Conservation (phyloP, 1,284 basidiomycete species). For the Exobasidium rhododendri region DNA sequence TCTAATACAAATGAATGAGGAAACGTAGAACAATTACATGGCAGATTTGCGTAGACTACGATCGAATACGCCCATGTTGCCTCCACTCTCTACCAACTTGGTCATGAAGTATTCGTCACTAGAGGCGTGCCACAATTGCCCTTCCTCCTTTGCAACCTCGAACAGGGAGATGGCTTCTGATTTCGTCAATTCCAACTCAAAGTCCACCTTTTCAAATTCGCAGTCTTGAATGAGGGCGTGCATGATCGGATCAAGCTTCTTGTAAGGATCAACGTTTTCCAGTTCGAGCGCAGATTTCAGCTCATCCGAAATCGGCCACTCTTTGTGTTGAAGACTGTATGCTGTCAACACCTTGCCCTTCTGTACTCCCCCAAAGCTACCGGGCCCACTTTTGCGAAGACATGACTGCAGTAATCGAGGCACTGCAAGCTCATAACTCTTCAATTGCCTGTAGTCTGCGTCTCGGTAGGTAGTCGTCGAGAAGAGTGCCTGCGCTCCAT, state of each 20-base stretch:
- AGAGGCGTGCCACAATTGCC: constrained; percentile 11
- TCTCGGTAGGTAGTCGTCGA: constrained; percentile 71
- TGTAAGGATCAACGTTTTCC: constrained; percentile 13
- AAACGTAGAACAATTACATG: too few relatives aligned
- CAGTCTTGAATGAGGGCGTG: constrained; percentile 12
- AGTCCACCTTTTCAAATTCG: not conserved
- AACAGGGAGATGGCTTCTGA: constrained; percentile 1
- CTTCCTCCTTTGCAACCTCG: not conserved
- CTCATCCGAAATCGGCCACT: constrained; percentile 21
- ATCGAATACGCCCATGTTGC: constrained; percentile 39
- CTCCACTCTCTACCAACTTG: constrained; percentile 45
- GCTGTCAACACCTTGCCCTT: constrained; percentile 32
- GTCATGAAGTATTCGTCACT: constrained; percentile 47
- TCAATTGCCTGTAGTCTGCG: constrained; percentile 69
- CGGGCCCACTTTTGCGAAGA: constrained; percentile 19
- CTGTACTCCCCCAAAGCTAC: constrained; percentile 10
- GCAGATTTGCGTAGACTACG: constrained; percentile 22
- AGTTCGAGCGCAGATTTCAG: constrained; percentile 8
- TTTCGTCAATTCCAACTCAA: not conserved
- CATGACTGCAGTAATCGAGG: constrained; percentile 60
- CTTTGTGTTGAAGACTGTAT: constrained; percentile 34
- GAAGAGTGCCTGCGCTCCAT: constrained; percentile 81
- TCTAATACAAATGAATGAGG: too few relatives aligned
- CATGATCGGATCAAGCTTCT: constrained; percentile 12
- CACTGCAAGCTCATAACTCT: constrained; percentile 75